These are phyloP conservation scores for Heterobasidion occidentale DNA, from an alignment of 1,284 basidiomycete genomes.

Conservation along the genomic window DNA sequence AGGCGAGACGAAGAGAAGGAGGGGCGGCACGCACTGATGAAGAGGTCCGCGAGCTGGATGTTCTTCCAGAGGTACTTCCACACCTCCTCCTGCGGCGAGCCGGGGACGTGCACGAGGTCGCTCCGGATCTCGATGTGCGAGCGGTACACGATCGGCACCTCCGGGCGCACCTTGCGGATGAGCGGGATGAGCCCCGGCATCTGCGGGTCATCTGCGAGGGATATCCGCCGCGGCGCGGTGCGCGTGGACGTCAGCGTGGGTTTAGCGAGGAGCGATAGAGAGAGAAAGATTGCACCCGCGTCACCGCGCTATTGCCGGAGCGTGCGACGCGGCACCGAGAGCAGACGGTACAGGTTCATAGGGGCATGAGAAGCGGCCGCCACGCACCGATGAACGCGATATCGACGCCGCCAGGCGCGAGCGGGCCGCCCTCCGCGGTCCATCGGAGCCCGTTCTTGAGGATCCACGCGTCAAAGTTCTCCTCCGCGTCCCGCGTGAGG, in stretches of 20 bases:
- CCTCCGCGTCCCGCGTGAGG: constrained; percentile 67
- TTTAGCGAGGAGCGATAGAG: background rate
- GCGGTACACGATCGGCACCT: constrained; percentile 80
- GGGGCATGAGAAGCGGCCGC: background rate
- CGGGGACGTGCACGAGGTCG: constrained; percentile 63
- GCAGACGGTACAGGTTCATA: background rate
- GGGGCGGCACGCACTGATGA: constrained; percentile 48
- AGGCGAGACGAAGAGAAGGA: background rate
- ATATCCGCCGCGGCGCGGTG: background rate
- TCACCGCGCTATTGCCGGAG: background rate
- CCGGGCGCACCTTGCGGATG: constrained; percentile 73
- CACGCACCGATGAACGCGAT: constrained; percentile 72
- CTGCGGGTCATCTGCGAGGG: constrained; percentile 63
- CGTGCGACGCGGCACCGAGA: background rate
- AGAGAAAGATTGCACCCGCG: background rate
- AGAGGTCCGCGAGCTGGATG: constrained; percentile 77
- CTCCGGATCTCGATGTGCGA: constrained; percentile 88
- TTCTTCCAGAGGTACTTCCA: constrained; percentile 90
- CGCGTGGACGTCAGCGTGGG: background rate
- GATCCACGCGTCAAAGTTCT: constrained; percentile 82
- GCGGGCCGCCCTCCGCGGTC: constrained; percentile 73
- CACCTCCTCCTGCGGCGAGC: constrained; percentile 79
- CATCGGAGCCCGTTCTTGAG: constrained; percentile 76
- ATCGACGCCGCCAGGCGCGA: constrained; percentile 73
- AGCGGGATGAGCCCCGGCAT: constrained; percentile 85